phyloP scores from a whole-genome alignment of 164 flowering plant genomes.

The Chloranthus sessilifolius region DNA sequence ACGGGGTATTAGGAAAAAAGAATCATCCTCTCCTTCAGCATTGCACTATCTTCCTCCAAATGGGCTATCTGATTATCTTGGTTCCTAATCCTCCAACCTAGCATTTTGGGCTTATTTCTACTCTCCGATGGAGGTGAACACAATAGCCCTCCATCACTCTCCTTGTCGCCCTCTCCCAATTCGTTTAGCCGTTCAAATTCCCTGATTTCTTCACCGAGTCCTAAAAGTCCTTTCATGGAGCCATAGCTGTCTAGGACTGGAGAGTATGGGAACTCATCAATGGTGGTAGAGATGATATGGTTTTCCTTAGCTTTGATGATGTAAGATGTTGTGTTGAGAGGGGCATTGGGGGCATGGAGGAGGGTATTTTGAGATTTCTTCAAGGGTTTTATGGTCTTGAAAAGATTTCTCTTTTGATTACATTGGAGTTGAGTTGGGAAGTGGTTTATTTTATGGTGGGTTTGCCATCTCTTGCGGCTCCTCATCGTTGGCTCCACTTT shows the following conservation, averaged over 20 bases:
- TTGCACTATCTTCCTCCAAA: slow-evolving; percentile 6
- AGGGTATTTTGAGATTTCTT: not conserved
- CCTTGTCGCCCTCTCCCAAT: too few species aligned
- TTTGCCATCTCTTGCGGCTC: slow-evolving; percentile 1
- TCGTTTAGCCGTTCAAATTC: not conserved
- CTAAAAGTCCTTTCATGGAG: slow-evolving; percentile 6
- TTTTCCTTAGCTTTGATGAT: not conserved
- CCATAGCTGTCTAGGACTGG: slow-evolving; percentile 4
- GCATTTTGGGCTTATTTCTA: not conserved
- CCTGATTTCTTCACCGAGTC: not conserved
- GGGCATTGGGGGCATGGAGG: slow-evolving; percentile 6
- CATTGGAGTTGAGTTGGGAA: not conserved
- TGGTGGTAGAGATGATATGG: not conserved
- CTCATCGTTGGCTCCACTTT: not conserved
- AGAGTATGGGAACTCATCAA: not conserved
- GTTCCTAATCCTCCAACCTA: not conserved
- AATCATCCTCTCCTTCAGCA: slow-evolving; percentile 4
- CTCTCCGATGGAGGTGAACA: not conserved
- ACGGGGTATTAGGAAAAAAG: too few species aligned
- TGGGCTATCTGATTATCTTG: not conserved
- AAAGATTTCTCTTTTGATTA: not conserved
- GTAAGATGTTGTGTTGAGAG: slow-evolving; percentile 13
- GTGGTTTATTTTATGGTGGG: not conserved
- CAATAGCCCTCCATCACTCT: not conserved
- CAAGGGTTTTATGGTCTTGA: not conserved